Conservation (phyloP, 2,329 filamentous ascomycete genomes). For the Lojkania enalia region DNA sequence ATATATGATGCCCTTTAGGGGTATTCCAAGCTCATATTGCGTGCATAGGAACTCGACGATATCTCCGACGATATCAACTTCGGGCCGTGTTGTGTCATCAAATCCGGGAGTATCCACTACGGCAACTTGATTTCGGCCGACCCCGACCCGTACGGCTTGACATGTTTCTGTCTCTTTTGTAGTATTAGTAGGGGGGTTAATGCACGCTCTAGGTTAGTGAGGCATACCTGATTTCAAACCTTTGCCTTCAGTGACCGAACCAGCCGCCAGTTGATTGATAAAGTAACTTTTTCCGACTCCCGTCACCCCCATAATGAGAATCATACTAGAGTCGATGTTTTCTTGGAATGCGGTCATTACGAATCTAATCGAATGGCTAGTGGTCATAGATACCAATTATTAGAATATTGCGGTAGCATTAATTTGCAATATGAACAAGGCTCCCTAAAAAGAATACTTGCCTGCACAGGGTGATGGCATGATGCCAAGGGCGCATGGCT, state of each 20-base stretch:
- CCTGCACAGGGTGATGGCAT: too few species aligned
- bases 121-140: too few species aligned
- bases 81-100: conserved; percentile 30
- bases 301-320: conserved; percentile 35
- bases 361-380: too few species aligned
- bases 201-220: too few species aligned
- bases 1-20: conserved; percentile 39
- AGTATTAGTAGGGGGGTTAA: neutral
- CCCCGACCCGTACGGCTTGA: too few species aligned
- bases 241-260: conserved; percentile 9
- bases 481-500: too few species aligned
- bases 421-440: too few species aligned
- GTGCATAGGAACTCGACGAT: conserved; percentile 25
- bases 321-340: conserved; percentile 21
- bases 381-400: too few species aligned
- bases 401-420: too few species aligned
- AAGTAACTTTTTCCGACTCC: conserved; percentile 37
- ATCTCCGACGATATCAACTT: conserved; percentile 33
- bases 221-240: neutral
- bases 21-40: conserved; percentile 6
- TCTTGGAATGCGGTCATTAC: too few species aligned
- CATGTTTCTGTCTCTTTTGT: neutral
- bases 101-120: conserved; percentile 45
- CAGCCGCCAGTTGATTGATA: conserved; percentile 26
- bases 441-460: too few species aligned